phyloP scores from a whole-genome alignment of 768 basidiomycete species.

The Mycena amicta region DNA sequence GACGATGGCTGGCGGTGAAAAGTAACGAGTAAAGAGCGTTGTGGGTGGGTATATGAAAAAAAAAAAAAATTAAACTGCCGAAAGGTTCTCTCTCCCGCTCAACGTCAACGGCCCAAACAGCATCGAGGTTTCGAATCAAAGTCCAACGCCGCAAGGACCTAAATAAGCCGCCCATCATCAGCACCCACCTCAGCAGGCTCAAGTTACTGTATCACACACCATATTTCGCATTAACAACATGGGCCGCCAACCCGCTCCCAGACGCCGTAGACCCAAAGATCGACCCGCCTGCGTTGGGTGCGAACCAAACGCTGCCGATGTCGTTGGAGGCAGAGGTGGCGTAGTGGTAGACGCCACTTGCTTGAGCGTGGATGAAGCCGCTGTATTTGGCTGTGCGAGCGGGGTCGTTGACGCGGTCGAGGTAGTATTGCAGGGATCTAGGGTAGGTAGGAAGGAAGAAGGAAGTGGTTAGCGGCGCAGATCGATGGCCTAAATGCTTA shows the following conservation, averaged over 20 bases:
- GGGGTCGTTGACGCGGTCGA: conserved; percentile 47
- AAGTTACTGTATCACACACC: too few relatives aligned
- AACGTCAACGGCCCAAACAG: too few relatives aligned
- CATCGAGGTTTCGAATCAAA: too few relatives aligned
- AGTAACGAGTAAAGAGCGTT: too few relatives aligned
- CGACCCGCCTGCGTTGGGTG: conserved; percentile 30
- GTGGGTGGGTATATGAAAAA: too few relatives aligned
- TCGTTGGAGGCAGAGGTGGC: conserved; percentile 42
- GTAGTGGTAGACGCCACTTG: conserved; percentile 45
- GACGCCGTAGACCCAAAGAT: conserved; percentile 46
- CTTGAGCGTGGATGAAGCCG: conserved; percentile 42
- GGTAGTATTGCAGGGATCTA: conserved; percentile 48
- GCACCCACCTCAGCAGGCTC: too few relatives aligned
- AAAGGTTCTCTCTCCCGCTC: too few relatives aligned
- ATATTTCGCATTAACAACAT: conserved; percentile 46
- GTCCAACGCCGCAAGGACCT: too few relatives aligned
- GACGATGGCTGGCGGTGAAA: too few relatives aligned
- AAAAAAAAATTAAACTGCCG: too few relatives aligned
- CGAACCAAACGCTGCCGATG: conserved; percentile 51
- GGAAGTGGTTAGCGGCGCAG: too few relatives aligned
- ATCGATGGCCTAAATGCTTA: background rate
- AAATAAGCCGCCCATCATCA: too few relatives aligned
- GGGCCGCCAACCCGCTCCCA: conserved; percentile 44
- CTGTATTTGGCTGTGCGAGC: conserved; percentile 46
- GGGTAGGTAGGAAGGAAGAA: background rate